phyloP scores from a whole-genome alignment of 257 asterid species.

The Ehretia macrophylla region DNA sequence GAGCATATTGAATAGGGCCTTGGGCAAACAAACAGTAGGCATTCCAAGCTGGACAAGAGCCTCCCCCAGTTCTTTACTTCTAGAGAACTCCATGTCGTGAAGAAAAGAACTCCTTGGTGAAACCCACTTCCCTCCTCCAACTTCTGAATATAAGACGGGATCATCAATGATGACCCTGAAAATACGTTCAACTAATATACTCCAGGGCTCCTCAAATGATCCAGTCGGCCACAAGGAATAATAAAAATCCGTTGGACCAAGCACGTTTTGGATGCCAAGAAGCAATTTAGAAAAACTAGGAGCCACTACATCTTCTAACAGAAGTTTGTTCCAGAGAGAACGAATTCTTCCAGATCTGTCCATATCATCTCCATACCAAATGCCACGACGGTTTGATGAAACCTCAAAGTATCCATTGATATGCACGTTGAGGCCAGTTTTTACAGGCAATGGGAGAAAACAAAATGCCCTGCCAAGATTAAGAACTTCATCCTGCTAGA shows the following conservation, averaged over 20 bases:
- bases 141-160: slow-evolving; percentile 65
- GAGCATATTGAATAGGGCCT: slow-evolving; percentile 60
- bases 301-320: slow-evolving; percentile 81
- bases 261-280: slow-evolving; percentile 46
- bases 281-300: slow-evolving; percentile 70
- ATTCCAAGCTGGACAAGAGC: slow-evolving; percentile 78
- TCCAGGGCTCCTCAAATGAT: slow-evolving; percentile 93
- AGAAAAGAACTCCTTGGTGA: slow-evolving; percentile 75
- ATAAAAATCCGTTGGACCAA: slow-evolving; percentile 59
- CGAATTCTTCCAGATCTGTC: slow-evolving; percentile 95
- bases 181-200: slow-evolving; percentile 61
- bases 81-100: slow-evolving; percentile 49
- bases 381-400: slow-evolving; percentile 96
- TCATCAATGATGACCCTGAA: slow-evolving; percentile 52
- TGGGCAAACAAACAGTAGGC: slow-evolving; percentile 84
- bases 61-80: slow-evolving; percentile 56
- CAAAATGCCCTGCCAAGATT: slow-evolving; percentile 87
- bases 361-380: slow-evolving; percentile 99
- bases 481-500: slow-evolving; percentile 53
- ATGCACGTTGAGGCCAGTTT: slow-evolving; percentile 81
- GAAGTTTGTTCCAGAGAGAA: slow-evolving; percentile 95
- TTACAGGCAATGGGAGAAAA: slow-evolving; percentile 93
- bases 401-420: slow-evolving; percentile 92
- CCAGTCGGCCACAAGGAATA: slow-evolving; percentile 93
- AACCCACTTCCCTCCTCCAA: slow-evolving; percentile 83